Evolutionary conservation across 805 yeast species (phyloP).

Genomic region (Tetrapisispora taiwanensis): DNA sequence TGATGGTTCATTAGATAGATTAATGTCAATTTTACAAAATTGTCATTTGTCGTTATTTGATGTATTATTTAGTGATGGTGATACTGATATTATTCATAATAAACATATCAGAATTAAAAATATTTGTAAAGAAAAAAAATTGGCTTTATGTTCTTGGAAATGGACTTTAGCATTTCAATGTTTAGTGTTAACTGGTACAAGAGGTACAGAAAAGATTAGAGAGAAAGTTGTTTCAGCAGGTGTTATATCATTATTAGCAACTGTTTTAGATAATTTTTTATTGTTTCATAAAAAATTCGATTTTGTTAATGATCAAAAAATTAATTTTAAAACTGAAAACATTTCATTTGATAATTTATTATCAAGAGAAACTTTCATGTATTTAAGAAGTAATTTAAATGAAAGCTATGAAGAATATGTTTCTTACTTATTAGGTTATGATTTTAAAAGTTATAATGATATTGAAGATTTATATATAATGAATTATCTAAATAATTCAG

Average conservation of each 20-base stretch:
- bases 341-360: slow-evolving; percentile 12
- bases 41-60: slow-evolving; percentile 39
- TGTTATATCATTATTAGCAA: slow-evolving; percentile 79
- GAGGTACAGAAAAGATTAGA: slow-evolving; percentile 83
- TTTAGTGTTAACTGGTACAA: slow-evolving; percentile 78
- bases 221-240: slow-evolving; percentile 87
- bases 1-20: slow-evolving; percentile 88
- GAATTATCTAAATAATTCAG: slow-evolving; percentile 9
- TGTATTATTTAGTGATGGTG: slow-evolving; percentile 8
- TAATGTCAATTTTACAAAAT: slow-evolving; percentile 76
- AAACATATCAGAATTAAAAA: slow-evolving; percentile 13
- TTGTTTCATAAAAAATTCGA: slow-evolving; percentile 31
- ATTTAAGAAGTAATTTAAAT: slow-evolving; percentile 10
- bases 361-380: slow-evolving; percentile 10
- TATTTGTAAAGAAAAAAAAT: slow-evolving; percentile 27
- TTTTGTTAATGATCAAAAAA: slow-evolving; percentile 10
- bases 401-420: slow-evolving; percentile 13
- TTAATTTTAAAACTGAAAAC: slow-evolving; percentile 9
- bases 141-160: slow-evolving; percentile 78
- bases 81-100: slow-evolving; percentile 12
- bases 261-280: slow-evolving; percentile 81
- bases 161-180: slow-evolving; percentile 96
- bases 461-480: slow-evolving; percentile 5
- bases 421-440: not conserved
- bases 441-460: slow-evolving; percentile 4